Evolutionary conservation across 352 stramenopile species (phyloP).

Genomic region (Globisporangium sylvaticum): DNA sequence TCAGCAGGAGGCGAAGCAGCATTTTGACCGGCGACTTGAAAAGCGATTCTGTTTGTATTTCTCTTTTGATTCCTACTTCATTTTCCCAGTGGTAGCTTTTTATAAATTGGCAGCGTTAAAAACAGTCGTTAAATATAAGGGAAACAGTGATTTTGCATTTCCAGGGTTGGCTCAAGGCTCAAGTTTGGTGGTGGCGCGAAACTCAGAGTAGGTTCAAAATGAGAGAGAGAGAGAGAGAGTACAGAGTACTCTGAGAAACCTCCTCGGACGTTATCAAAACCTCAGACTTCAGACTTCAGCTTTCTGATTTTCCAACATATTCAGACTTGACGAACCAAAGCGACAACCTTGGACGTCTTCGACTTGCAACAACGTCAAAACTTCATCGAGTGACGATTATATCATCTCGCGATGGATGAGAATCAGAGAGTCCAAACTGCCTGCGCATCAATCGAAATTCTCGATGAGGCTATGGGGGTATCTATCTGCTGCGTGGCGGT

Average conservation of each 20-base stretch:
- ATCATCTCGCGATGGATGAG: too few species aligned
- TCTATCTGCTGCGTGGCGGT: too few species aligned
- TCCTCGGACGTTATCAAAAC: background rate
- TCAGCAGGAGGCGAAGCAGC: background rate
- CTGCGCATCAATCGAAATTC: too few species aligned
- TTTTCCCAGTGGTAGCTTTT: background rate
- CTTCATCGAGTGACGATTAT: too few species aligned
- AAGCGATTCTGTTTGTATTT: too few species aligned
- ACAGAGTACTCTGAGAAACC: too few species aligned
- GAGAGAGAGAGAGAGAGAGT: background rate
- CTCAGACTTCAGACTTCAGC: background rate
- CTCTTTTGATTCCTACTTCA: background rate
- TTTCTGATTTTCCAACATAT: background rate
- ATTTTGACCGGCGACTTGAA: background rate
- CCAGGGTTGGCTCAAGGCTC: too few species aligned
- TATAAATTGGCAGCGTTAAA: background rate
- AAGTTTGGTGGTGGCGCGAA: too few species aligned
- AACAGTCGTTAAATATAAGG: slow-evolving; percentile 1
- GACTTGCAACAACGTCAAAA: too few species aligned
- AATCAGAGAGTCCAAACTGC: too few species aligned
- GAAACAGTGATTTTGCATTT: background rate
- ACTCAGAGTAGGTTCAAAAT: too few species aligned
- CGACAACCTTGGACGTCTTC: background rate
- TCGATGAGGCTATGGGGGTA: too few species aligned
- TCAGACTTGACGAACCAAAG: background rate